phyloP scores from a whole-genome alignment of 352 stramenopile species.

The Blastocystis sp. region DNA sequence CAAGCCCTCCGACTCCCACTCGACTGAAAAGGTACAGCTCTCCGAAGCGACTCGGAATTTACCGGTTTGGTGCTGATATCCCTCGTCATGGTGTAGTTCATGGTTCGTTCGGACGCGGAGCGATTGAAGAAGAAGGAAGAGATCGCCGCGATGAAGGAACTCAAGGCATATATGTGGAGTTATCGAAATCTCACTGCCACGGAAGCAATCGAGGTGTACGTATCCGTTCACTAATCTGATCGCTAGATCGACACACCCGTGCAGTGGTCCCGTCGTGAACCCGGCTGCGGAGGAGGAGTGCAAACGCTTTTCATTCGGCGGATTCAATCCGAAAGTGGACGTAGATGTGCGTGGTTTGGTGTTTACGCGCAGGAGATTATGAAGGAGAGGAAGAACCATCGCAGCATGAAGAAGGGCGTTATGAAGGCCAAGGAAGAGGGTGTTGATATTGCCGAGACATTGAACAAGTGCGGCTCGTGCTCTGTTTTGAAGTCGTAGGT shows the following conservation, averaged over 20 bases:
- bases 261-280: slow-evolving; percentile 36
- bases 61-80: neutral
- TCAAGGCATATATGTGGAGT: slow-evolving; percentile 68
- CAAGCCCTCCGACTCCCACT: neutral
- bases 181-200: slow-evolving; percentile 43
- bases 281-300: slow-evolving; percentile 52
- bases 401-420: slow-evolving; percentile 28
- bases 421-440: neutral
- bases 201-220: slow-evolving; percentile 32
- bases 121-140: slow-evolving; percentile 13
- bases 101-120: slow-evolving; percentile 53
- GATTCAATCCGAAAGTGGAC: slow-evolving; percentile 65
- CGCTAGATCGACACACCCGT: slow-evolving; percentile 43
- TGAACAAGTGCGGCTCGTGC: slow-evolving; percentile 23
- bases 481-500: slow-evolving; percentile 2
- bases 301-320: slow-evolving; percentile 70
- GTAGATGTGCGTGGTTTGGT: neutral
- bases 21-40: slow-evolving; percentile 18
- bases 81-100: slow-evolving; percentile 44
- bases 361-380: slow-evolving; percentile 45
- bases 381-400: slow-evolving; percentile 58
- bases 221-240: neutral
- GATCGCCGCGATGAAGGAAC: slow-evolving; percentile 57
- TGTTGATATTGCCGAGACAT: slow-evolving; percentile 7
- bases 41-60: slow-evolving; percentile 49